Evolutionary conservation across 148 eudicot species (phyloP).

Genomic region (Amaranthus palmeri): DNA sequence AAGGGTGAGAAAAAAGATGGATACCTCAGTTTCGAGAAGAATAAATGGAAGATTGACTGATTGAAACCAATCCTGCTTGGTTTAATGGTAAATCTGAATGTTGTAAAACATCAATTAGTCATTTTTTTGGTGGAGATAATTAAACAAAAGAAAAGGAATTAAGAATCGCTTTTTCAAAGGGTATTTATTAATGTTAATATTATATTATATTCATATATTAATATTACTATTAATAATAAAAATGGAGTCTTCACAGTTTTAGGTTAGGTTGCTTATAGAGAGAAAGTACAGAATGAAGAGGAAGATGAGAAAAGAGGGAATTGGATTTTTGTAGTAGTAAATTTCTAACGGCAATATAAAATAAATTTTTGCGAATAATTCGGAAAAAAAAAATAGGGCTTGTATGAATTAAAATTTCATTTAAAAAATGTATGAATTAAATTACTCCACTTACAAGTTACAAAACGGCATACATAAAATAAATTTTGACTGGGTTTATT

Average conservation of each 20-base stretch:
- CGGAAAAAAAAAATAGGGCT: background rate
- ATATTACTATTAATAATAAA: background rate
- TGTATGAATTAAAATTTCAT: background rate
- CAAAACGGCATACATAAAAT: too few relatives aligned
- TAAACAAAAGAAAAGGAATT: background rate
- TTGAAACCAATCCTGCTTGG: slow-evolving; percentile 12
- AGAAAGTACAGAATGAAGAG: slow-evolving; percentile 23
- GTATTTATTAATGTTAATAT: background rate
- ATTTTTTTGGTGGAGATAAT: slow-evolving; percentile 16
- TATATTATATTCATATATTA: background rate
- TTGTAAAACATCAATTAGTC: slow-evolving; percentile 5
- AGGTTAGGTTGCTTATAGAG: slow-evolving; percentile 33
- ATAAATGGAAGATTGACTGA: slow-evolving; percentile 21
- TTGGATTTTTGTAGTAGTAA: background rate
- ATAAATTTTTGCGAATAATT: too few relatives aligned
- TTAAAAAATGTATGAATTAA: background rate
- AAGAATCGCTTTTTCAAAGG: background rate
- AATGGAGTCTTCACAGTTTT: slow-evolving; percentile 32
- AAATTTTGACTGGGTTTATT: too few relatives aligned
- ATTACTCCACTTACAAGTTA: too few relatives aligned
- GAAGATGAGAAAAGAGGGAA: background rate
- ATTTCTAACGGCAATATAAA: too few relatives aligned
- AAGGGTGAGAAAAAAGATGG: slow-evolving; percentile 17
- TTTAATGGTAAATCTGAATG: slow-evolving; percentile 27
- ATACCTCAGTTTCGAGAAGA: slow-evolving; percentile 28